Conservation (phyloP, 371 early-diverging fungal genomes). For the Blastocladiella emersonii region DNA sequence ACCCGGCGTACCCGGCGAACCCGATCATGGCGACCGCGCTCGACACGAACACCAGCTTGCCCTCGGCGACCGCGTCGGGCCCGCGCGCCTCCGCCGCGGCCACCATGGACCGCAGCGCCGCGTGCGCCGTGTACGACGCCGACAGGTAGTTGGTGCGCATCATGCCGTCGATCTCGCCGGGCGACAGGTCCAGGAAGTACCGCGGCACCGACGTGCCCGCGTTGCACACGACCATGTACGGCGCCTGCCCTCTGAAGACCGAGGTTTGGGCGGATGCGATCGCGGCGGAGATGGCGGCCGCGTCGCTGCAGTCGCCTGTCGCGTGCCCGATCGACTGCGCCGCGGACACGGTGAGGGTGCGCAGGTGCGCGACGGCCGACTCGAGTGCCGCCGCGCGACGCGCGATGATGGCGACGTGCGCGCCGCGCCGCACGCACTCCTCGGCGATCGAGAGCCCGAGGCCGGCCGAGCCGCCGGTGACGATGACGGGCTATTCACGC, state of each 20-base stretch:
- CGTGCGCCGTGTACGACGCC: slow-evolving; percentile 55
- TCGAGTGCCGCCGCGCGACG: slow-evolving; percentile 44
- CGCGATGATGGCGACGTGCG: slow-evolving; percentile 79
- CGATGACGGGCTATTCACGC: slow-evolving; percentile 47
- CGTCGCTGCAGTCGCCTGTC: neutral
- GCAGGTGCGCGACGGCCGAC: slow-evolving; percentile 33
- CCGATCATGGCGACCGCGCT: slow-evolving; percentile 61
- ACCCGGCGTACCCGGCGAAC: slow-evolving; percentile 68
- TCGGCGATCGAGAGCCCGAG: slow-evolving; percentile 73
- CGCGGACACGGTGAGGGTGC: neutral
- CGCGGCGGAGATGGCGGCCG: no score
- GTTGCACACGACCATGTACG: neutral
- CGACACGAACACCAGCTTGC: slow-evolving; percentile 58
- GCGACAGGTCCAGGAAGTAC: slow-evolving; percentile 49
- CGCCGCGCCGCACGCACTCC: slow-evolving; percentile 54
- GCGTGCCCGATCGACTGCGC: neutral
- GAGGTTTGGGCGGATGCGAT: no score
- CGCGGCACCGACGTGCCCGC: slow-evolving; percentile 50
- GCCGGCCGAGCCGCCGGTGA: slow-evolving; percentile 90
- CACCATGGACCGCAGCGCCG: slow-evolving; percentile 50
- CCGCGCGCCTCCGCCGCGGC: slow-evolving; percentile 13
- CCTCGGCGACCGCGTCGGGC: slow-evolving; percentile 30
- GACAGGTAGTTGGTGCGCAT: slow-evolving; percentile 73
- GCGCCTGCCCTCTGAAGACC: neutral
- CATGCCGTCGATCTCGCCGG: slow-evolving; percentile 41